Conservation (phyloP, 345 rosid species). For the Populus deltoides region DNA sequence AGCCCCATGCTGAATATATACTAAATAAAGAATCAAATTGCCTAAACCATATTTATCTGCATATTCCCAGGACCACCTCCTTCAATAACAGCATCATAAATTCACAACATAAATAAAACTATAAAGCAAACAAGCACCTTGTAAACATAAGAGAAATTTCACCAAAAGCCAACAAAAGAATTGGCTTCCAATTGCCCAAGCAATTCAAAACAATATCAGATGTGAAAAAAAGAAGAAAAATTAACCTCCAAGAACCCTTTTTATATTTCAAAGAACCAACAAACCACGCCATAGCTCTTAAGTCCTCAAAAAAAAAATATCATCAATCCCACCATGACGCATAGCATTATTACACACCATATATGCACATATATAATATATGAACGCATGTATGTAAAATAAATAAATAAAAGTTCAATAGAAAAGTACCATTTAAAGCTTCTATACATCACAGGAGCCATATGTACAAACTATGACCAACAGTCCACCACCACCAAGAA, state of each 20-base stretch:
- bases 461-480: not conserved
- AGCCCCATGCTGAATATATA: not conserved
- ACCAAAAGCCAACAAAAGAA: not conserved
- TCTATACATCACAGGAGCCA: conserved; percentile 26
- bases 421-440: conserved; percentile 35
- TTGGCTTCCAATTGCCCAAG: not conserved
- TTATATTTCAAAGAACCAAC: not conserved
- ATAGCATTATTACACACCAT: not conserved
- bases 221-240: not conserved
- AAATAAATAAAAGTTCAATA: not conserved
- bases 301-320: conserved; percentile 1
- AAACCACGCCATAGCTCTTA: not conserved
- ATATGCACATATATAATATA: too few species aligned
- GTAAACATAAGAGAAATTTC: not conserved
- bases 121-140: not conserved
- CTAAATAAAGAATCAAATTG: not conserved
- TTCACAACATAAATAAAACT: not conserved
- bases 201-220: not conserved
- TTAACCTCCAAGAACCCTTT: not conserved
- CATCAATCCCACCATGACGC: not conserved
- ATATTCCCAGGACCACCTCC: not conserved
- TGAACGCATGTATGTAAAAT: not conserved
- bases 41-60: not conserved
- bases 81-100: not conserved
- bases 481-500: not conserved